Base-by-base conservation (phyloP, 2,329 filamentous ascomycete genomes). In the Cladobotryum protrusum region DNA sequence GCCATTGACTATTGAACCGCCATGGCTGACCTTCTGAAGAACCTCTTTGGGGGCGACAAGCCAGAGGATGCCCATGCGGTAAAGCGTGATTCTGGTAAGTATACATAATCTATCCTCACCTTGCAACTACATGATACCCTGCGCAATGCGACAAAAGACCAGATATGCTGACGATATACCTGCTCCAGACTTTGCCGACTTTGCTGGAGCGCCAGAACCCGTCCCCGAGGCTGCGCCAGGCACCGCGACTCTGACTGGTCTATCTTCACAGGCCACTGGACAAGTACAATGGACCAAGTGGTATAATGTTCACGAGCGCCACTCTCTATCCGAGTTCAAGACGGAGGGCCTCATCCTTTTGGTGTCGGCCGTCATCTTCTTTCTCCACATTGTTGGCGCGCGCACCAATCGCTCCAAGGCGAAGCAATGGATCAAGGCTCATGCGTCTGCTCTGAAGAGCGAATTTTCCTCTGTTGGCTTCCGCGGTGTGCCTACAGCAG, bases 241-340 rank as follows among this genome's bases (percentile, higher is more conserved):
- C 52, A 70, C 74, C 52, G 70, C 76, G 55, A 69, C 75, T 50
- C 67, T 76, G 52, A 69, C 67, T 34, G 69, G 70, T 20, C 67
- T 72, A 39, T 67, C 70, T 44, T 65, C 72, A 29, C 65, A 69
- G 15, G 75, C 78, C 53, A 74, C 72, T 41, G 67, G 45, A 36
- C 46, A 50, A 4, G 72, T 76, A 20, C 87, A 88, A 13, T 96
- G 86, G 69, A 96, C 90, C 46, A 89, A 89, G 75, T 99, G 93
- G 93, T 99, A 97, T 74, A 89, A 90, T 50, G 76, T 97, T 54
- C 93, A 95, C 79, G 91, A 97, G 79, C 89, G 93, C 63, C 84
- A 91, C 62, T 83, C 83, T 20, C 73, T 85, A 53, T 78, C 77
- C 63, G 93, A 99, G 68, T 99, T 99, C 78, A 83, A 83, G 71